A percentile compares a stretch with the other conserved stretches of the same genome.
Evolutionary conservation across 805 yeast genomes (phyloP).

Genomic region (Kazachstania bromeliacearum): DNA sequence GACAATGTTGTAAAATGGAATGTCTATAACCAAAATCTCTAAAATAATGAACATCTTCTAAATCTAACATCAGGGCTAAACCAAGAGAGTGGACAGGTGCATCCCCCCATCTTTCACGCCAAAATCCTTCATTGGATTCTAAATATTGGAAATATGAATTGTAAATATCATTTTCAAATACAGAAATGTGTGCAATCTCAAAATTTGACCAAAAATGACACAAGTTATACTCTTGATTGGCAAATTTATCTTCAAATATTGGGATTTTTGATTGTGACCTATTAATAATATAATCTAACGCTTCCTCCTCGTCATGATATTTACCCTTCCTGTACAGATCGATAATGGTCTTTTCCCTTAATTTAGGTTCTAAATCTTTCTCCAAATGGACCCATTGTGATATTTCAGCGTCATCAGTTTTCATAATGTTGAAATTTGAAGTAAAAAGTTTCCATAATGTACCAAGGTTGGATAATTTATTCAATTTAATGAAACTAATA

Average conservation of each 20-base stretch:
- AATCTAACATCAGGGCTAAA: slow-evolving; percentile 60
- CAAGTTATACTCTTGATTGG: slow-evolving; percentile 59
- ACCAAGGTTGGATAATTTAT: slow-evolving; percentile 46
- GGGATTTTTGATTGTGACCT: slow-evolving; percentile 29
- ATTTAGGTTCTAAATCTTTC: slow-evolving; percentile 1
- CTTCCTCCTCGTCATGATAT: slow-evolving; percentile 46
- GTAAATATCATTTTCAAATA: slow-evolving; percentile 61
- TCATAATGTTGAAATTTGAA: slow-evolving; percentile 31
- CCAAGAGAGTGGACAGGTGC: slow-evolving; percentile 92
- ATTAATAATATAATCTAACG: slow-evolving; percentile 27
- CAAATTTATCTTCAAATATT: slow-evolving; percentile 45
- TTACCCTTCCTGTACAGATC: slow-evolving; percentile 1
- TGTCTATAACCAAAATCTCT: slow-evolving; percentile 89
- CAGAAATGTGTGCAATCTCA: slow-evolving; percentile 76
- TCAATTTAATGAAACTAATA: slow-evolving; percentile 43
- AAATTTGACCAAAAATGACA: slow-evolving; percentile 93
- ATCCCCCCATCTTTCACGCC: slow-evolving; percentile 94
- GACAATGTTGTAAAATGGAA: slow-evolving; percentile 76
- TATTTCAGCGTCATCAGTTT: slow-evolving; percentile 25
- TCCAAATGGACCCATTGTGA: slow-evolving; percentile 4
- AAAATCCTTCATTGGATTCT: slow-evolving; percentile 74
- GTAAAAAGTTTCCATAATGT: slow-evolving; percentile 63
- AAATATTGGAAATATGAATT: slow-evolving; percentile 56
- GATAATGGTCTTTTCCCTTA: slow-evolving; percentile 2
- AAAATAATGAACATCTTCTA: slow-evolving; percentile 76